Evolutionary conservation across 352 stramenopile genomes (phyloP).

Genomic region (Pythium inflatum): DNA sequence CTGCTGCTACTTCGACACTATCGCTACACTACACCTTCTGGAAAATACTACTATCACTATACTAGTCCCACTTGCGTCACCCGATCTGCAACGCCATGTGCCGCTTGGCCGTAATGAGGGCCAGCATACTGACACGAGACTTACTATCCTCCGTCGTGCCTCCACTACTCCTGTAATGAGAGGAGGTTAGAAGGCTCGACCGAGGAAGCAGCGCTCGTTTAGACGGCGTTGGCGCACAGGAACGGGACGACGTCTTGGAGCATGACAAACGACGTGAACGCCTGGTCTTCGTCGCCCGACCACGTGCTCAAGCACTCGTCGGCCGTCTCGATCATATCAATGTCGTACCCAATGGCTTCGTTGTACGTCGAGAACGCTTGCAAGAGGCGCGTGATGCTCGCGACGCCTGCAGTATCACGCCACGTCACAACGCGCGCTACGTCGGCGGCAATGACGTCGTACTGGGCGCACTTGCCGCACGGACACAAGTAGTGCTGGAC

Average conservation of each 20-base stretch:
- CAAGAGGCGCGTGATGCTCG: constrained; percentile 51
- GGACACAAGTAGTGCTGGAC: constrained; percentile 31
- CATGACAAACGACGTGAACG: constrained; percentile 70
- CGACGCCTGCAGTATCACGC: constrained; percentile 7
- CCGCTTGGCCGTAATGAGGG: not conserved
- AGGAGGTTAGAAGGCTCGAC: not conserved
- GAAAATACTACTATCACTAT: constrained; percentile 1
- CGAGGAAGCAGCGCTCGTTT: constrained; percentile 5
- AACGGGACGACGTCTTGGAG: constrained; percentile 61
- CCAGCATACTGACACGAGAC: not conserved
- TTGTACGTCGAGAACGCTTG: constrained; percentile 79
- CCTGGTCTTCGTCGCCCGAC: constrained; percentile 64
- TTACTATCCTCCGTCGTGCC: too few species aligned
- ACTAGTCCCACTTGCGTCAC: not conserved
- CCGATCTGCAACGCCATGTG: not conserved
- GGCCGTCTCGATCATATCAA: constrained; percentile 57
- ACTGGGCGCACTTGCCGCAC: constrained; percentile 32
- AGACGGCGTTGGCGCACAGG: constrained; percentile 41
- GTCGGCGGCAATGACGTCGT: constrained; percentile 27
- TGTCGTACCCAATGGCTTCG: constrained; percentile 56
- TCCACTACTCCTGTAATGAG: constrained; percentile 14
- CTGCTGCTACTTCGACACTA: not conserved
- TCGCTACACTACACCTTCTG: not conserved
- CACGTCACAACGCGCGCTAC: constrained; percentile 33
- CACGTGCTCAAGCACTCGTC: constrained; percentile 63